Base-by-base conservation (phyloP, 805 yeast species). In the Kluyveromyces dobzhanskii region DNA sequence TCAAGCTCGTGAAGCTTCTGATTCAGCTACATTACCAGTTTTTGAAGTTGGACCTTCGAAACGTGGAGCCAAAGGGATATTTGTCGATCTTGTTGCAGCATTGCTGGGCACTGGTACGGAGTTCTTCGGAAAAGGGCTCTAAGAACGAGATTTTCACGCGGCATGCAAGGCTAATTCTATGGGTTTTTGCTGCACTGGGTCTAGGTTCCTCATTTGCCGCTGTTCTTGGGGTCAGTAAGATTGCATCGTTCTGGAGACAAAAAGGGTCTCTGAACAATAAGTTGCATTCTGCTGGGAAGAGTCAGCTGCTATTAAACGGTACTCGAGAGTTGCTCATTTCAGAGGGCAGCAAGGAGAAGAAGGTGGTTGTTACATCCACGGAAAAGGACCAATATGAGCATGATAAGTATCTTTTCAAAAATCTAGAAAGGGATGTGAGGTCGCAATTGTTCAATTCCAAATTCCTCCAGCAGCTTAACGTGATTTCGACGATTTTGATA, bases 401-500 rank as follows among this genome's bases (percentile, higher is more conserved):
- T 42, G 62, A 59, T 42, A 56, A 53, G 40, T 57, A 49, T 30
- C 41, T 55, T 14, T 59, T 57, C 41, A 59, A 57, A 39, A 46
- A 49, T 29, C 18, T 43, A 16, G 51, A 50, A 16, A 49, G 43
- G 17, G 45, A 38, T n/a, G 47, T 46, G 17, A 35, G 42, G 16
- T 52, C 57, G 5, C 56, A 57, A 33, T 35, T 66, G 14, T 64
- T 67, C 47, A 74, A 78, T 52, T 78, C 85, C 18, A 73, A 73
- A 49, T 85, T 86, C 50, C 59, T 85, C 43, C 75, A 76, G 44
- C 94, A 87, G 63, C 64, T 86, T 46, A 65, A 67, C 29, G 82
- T 88, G 25, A 73, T 88, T 30, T 82, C 94, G 81, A 72, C 76
- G 50, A 82, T 88, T 29, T 65, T 88, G 47, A 76, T 87, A n/a